Percentiles rank a stretch among this genome's conserved stretches.
These are phyloP conservation scores for Leucogyrophana mollusca DNA, from an alignment of 768 basidiomycete genomes.

Conservation along the genomic window DNA sequence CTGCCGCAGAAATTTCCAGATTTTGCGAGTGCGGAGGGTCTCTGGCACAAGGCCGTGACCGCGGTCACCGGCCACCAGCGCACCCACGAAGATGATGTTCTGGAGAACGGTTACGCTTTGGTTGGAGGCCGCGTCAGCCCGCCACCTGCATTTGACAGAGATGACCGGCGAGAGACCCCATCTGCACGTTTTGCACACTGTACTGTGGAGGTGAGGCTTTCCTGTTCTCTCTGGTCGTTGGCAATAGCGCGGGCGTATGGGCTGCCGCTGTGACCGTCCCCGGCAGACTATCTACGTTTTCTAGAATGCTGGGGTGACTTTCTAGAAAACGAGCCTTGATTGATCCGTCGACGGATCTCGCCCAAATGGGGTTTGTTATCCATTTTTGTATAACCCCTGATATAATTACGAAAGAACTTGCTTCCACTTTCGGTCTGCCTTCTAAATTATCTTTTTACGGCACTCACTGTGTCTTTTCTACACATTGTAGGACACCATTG, in stretches of 20 bases:
- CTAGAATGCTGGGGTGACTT: constrained; percentile 11
- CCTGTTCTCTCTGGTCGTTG: constrained; percentile 1
- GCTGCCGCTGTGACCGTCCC: background rate
- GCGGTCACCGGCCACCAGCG: constrained; percentile 31
- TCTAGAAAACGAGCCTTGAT: constrained; percentile 1
- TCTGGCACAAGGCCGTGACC: constrained; percentile 47
- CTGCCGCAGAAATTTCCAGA: constrained; percentile 33
- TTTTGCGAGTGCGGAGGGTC: constrained; percentile 42
- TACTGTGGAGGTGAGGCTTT: constrained; percentile 55
- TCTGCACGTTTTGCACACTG: constrained; percentile 69
- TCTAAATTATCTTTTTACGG: constrained; percentile 1
- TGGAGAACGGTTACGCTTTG: constrained; percentile 41
- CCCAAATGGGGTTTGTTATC: background rate
- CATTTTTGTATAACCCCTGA: constrained; percentile 5
- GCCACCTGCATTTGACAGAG: constrained; percentile 23
- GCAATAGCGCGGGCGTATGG: background rate
- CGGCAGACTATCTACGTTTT: background rate
- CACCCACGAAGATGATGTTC: constrained; percentile 13
- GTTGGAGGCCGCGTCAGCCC: constrained; percentile 20
- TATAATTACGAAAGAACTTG: constrained; percentile 4
- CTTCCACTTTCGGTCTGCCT: background rate
- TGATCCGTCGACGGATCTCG: background rate
- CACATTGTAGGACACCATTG: constrained; percentile 62
- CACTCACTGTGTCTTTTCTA: constrained; percentile 3
- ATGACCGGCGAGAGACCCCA: constrained; percentile 42